These are phyloP conservation scores for Ustilaginoidea virens DNA, from an alignment of 2,329 filamentous ascomycete species.

Conservation along the genomic window DNA sequence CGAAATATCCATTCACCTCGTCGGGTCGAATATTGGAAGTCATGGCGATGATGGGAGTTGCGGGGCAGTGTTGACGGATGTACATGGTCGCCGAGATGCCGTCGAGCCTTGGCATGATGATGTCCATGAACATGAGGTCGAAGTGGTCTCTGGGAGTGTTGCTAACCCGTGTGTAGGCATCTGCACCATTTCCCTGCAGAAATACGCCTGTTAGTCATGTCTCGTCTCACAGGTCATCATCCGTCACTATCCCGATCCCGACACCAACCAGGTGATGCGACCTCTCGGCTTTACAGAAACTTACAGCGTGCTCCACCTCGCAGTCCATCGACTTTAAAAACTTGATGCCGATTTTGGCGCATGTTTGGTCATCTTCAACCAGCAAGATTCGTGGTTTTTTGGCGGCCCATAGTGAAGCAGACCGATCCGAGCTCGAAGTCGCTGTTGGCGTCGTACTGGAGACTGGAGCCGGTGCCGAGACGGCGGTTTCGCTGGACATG, in stretches of 20 bases:
- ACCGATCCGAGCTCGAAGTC: slow-evolving; percentile 20
- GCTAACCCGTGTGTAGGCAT: slow-evolving; percentile 77
- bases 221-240: no score
- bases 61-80: slow-evolving; percentile 72
- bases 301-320: slow-evolving; percentile 50
- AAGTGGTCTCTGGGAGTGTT: slow-evolving; percentile 30
- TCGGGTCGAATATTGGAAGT: slow-evolving; percentile 95
- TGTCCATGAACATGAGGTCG: slow-evolving; percentile 72
- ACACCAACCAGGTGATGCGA: no score
- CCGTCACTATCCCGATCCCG: neutral
- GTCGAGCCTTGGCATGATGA: slow-evolving; percentile 94
- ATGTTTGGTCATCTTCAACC: slow-evolving; percentile 68
- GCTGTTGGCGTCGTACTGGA: slow-evolving; percentile 6
- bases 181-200: slow-evolving; percentile 53
- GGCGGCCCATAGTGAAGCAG: slow-evolving; percentile 34
- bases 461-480: slow-evolving; percentile 8
- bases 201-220: no score
- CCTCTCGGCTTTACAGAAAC: slow-evolving; percentile 11
- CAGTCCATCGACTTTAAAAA: slow-evolving; percentile 52
- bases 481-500: slow-evolving; percentile 22
- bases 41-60: slow-evolving; percentile 90
- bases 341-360: slow-evolving; percentile 51
- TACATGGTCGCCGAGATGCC: slow-evolving; percentile 89
- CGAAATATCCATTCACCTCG: slow-evolving; percentile 93
- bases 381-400: slow-evolving; percentile 69